phyloP scores from a whole-genome alignment of 768 basidiomycete species.

The Fomitopsis pulvina region DNA sequence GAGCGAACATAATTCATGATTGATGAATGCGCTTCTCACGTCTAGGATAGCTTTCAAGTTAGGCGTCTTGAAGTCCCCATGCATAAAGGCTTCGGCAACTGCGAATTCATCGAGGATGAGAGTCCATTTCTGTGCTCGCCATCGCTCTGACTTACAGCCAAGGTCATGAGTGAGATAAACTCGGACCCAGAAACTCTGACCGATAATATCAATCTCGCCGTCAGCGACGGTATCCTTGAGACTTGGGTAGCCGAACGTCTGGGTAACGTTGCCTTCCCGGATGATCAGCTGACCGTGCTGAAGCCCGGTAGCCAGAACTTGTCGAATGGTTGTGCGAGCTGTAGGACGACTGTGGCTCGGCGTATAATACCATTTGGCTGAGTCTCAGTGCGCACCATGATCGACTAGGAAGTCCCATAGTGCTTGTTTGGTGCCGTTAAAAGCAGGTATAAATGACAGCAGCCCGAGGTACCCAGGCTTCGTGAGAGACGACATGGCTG shows the following conservation, averaged over 20 bases:
- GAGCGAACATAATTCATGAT: neutral
- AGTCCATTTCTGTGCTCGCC: neutral
- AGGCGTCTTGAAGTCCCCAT: constrained; percentile 17
- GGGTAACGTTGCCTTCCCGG: neutral
- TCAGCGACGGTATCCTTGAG: neutral
- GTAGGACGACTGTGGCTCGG: no score
- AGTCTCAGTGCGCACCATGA: no score
- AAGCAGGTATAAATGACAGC: no score
- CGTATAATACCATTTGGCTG: no score
- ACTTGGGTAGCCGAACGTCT: neutral
- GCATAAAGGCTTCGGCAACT: constrained; percentile 25
- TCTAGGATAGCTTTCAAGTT: constrained; percentile 16
- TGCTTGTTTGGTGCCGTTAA: no score
- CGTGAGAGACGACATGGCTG: no score
- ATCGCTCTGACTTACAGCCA: neutral
- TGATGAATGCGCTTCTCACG: constrained; percentile 3
- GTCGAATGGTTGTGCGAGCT: no score
- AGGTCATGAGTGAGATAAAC: neutral
- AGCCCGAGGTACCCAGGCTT: no score
- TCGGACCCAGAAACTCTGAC: neutral
- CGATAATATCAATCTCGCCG: neutral
- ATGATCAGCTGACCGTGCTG: neutral
- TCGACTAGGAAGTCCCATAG: no score
- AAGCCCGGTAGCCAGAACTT: no score
- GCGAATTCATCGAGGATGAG: neutral